Evolutionary conservation across 176 grass and related monocot species (phyloP), one percentile per base, ranked within the genome.

Genomic region (Aegilops longissima): DNA sequence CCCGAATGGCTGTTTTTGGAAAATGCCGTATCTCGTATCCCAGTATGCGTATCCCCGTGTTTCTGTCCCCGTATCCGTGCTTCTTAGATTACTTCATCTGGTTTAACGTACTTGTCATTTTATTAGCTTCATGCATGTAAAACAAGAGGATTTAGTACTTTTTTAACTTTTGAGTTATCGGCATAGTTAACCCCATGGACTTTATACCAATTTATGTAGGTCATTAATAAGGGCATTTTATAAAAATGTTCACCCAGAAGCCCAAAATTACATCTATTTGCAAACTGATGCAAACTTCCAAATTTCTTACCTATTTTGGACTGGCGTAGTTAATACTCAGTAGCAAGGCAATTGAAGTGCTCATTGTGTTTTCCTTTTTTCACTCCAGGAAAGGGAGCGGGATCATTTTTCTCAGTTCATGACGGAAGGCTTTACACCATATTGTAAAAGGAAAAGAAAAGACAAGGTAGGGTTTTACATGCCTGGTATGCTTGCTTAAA

Each of bases 341-440:
- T 42, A 63, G 13, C 61, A 61, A 68, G 76, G 62, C 30, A 61
- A 30, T 59, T 39, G 20, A 65, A 65, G 47, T 54, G 14, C 38
- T 87, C 9, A 70, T 69, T 52, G 29, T 18, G 0, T 2, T 87
- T 76, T 73, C 36, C 39, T 63, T 79, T 83, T 29, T 83, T 82
- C 42, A 56, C 75, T 80, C 25, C 76, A 99, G 97, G 97, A 99
- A 93, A 93, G 89, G 64, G 97, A 99, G 66, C 89, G 94, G 38
- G 97, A 97, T 79, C 97, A 99, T 95, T 99, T 99, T 73, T 97
- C 94, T 67, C 89, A 97, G 82, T 99, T 99, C 64, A 94, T 99
- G 73, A 99, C 87, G 24, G 97, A 99, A 95, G 77, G 94, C 54
- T 99, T 99, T 88, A 93, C 87, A 31, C 93, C 88, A 74, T 99